Conservation (phyloP, 2,329 filamentous ascomycete species). For the Lasiodiplodia theobromae region DNA sequence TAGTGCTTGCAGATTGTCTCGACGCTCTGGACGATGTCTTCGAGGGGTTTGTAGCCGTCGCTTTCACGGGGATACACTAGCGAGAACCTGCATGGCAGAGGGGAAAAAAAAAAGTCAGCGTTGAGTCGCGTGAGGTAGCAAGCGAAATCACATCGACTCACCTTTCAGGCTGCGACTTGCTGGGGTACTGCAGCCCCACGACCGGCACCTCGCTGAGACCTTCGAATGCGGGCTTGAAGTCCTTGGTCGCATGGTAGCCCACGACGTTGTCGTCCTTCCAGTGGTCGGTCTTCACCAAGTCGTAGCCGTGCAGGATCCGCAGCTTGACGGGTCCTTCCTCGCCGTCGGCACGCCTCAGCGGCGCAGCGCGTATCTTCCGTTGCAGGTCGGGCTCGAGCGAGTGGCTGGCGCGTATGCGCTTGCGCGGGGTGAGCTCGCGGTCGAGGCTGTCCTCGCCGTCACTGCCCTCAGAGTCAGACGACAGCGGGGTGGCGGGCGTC, state of each 20-base stretch:
- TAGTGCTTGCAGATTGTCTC: constrained; percentile 74
- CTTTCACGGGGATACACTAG: constrained; percentile 80
- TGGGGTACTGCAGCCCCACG: constrained; percentile 85
- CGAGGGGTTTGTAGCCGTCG: constrained; percentile 69
- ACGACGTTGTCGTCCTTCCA: constrained; percentile 31
- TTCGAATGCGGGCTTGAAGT: constrained; percentile 61
- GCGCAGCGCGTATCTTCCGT: constrained; percentile 38
- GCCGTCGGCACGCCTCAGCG: constrained; percentile 31
- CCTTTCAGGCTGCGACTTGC: constrained; percentile 72
- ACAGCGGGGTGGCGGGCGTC: constrained; percentile 25
- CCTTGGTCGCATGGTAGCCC: constrained; percentile 39
- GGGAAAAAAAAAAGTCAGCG: constrained; percentile 32
- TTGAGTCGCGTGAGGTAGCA: constrained; percentile 34
- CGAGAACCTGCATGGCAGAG: constrained; percentile 63
- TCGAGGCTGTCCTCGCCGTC: constrained; percentile 21
- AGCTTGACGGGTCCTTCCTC: constrained; percentile 33
- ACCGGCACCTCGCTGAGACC: constrained; percentile 52
- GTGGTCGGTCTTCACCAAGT: constrained; percentile 49
- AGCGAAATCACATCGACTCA: constrained; percentile 47
- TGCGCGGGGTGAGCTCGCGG: constrained; percentile 34
- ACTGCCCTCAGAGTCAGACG: constrained; percentile 26
- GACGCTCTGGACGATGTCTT: constrained; percentile 65
- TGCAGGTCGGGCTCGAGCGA: constrained; percentile 47
- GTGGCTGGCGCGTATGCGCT: constrained; percentile 45
- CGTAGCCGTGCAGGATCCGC: constrained; percentile 49